Percentiles rank a stretch among this genome's conserved stretches.
phyloP scores from a whole-genome alignment of 257 asterid species.

The Ligustrum vulgare region DNA sequence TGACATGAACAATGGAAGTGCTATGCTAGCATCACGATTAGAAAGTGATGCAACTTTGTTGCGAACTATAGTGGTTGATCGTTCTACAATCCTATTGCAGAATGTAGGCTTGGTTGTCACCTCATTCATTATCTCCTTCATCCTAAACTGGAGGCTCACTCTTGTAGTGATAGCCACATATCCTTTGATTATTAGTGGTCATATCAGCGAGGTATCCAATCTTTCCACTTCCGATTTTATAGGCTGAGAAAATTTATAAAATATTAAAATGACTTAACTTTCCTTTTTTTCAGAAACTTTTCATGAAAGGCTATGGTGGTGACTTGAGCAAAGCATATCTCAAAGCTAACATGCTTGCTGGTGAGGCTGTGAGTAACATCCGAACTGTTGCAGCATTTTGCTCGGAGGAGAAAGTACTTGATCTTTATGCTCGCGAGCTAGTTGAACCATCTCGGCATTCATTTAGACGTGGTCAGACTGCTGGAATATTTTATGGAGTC shows the following conservation, averaged over 20 bases:
- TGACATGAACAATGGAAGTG: constrained; percentile 65
- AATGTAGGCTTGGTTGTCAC: constrained; percentile 77
- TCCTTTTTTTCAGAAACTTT: constrained; percentile 72
- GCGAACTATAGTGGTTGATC: constrained; percentile 87
- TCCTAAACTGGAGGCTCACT: constrained; percentile 96
- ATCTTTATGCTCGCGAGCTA: constrained; percentile 70
- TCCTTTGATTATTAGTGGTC: constrained; percentile 87
- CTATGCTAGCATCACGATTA: constrained; percentile 83
- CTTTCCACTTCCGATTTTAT: neutral
- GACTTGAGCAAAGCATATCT: constrained; percentile 92
- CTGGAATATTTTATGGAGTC: constrained; percentile 87
- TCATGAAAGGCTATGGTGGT: constrained; percentile 91
- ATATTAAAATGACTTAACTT: constrained; percentile 14
- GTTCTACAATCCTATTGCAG: constrained; percentile 79
- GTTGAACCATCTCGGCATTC: constrained; percentile 76
- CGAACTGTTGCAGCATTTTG: constrained; percentile 95
- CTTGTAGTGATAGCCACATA: constrained; percentile 89
- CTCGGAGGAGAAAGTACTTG: constrained; percentile 81
- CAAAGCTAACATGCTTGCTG: constrained; percentile 95
- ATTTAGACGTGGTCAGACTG: constrained; percentile 85
- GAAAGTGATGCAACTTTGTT: constrained; percentile 84
- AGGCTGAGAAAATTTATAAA: neutral
- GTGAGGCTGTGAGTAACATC: constrained; percentile 97
- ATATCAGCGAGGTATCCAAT: constrained; percentile 83
- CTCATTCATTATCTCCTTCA: constrained; percentile 83